These are phyloP conservation scores for Ceratobasidium sp. DNA, from an alignment of 1,284 basidiomycete genomes.

Conservation along the genomic window DNA sequence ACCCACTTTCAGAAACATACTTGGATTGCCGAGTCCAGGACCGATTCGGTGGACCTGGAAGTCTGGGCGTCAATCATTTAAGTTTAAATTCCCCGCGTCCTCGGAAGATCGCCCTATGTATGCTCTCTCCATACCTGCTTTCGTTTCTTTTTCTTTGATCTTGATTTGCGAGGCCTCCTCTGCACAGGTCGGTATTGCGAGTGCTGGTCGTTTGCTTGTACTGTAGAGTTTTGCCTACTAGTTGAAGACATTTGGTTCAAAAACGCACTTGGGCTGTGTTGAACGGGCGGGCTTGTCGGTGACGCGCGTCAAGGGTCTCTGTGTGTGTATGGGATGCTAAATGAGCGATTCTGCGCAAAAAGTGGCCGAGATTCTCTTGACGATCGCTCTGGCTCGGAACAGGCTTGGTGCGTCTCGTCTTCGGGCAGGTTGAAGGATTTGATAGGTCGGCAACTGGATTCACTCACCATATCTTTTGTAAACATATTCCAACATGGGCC, in stretches of 20 bases:
- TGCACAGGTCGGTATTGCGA: constrained; percentile 25
- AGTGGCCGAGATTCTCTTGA: not conserved
- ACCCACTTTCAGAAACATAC: constrained; percentile 63
- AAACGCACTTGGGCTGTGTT: constrained; percentile 1
- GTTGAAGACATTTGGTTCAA: constrained; percentile 40
- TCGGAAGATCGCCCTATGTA: constrained; percentile 47
- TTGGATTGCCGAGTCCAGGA: constrained; percentile 68
- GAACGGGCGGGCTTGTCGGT: not conserved
- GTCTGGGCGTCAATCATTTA: constrained; percentile 74
- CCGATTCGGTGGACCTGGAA: constrained; percentile 68
- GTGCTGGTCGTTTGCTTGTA: constrained; percentile 44
- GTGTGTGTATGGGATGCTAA: too few species aligned
- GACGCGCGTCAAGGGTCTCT: not conserved
- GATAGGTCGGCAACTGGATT: constrained; percentile 96
- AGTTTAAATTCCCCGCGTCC: constrained; percentile 46
- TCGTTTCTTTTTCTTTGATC: constrained; percentile 46
- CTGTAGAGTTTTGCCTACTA: constrained; percentile 40
- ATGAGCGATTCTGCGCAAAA: not conserved
- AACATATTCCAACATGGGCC: constrained; percentile 87
- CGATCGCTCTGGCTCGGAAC: constrained; percentile 66
- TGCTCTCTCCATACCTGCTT: constrained; percentile 53
- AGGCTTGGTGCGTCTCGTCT: constrained; percentile 78
- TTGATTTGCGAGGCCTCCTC: constrained; percentile 18
- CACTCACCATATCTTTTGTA: constrained; percentile 93
- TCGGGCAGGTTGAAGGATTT: constrained; percentile 86